phyloP scores from a whole-genome alignment of 805 yeast genomes.

The Barnettozyma sp. region DNA sequence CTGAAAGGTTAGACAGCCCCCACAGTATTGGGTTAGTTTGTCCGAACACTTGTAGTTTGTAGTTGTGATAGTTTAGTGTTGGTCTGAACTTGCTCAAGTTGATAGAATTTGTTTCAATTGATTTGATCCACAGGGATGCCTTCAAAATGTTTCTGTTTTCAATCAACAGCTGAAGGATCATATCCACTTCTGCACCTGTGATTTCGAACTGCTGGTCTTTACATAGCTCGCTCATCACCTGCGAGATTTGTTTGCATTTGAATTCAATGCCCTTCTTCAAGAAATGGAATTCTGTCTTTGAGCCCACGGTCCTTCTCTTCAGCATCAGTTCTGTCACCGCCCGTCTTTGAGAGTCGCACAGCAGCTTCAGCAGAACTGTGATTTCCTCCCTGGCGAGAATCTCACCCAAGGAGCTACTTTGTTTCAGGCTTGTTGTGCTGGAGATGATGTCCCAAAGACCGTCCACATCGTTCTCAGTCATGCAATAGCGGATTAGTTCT shows the following conservation, averaged over 20 bases:
- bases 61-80: constrained; percentile 14
- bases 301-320: background rate
- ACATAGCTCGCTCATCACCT: background rate
- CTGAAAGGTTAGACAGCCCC: constrained; percentile 6
- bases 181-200: constrained; percentile 4
- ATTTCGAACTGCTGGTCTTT: constrained; percentile 4
- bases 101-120: background rate
- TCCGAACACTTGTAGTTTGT: constrained; percentile 15
- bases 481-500: constrained; percentile 1
- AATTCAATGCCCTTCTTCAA: background rate
- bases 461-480: constrained; percentile 1
- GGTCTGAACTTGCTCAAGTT: constrained; percentile 2
- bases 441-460: constrained; percentile 2
- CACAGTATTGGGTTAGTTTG: constrained; percentile 16
- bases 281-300: background rate
- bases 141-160: constrained; percentile 3
- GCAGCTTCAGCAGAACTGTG: constrained; percentile 1
- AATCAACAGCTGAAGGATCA: constrained; percentile 2
- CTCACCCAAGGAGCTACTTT: background rate
- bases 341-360: constrained; percentile 3
- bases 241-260: constrained; percentile 3
- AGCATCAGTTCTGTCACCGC: background rate
- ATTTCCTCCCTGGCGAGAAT: constrained; percentile 7
- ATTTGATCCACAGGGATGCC: constrained; percentile 9
- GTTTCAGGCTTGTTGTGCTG: background rate